Evolutionary conservation across 2,329 filamentous ascomycete species (phyloP).

Genomic region (Drechmeria coniospora): DNA sequence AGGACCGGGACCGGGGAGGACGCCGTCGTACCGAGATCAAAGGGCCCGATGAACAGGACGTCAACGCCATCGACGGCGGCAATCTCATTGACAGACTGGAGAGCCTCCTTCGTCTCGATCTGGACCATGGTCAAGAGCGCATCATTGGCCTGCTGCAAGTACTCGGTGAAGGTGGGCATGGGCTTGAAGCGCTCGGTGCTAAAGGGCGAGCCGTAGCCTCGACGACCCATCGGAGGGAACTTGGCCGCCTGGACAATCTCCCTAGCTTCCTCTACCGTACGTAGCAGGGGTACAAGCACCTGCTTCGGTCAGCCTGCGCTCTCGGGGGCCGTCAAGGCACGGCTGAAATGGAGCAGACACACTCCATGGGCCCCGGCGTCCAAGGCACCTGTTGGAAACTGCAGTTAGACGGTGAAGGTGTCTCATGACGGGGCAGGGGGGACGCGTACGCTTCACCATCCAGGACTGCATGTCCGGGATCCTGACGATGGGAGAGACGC

Average conservation of each 20-base stretch:
- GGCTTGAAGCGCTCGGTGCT: conserved; percentile 26
- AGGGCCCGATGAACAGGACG: conserved; percentile 49
- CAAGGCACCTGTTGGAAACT: conserved; percentile 21
- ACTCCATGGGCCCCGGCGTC: conserved; percentile 34
- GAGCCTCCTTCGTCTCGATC: conserved; percentile 49
- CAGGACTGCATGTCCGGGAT: conserved; percentile 35
- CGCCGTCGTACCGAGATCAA: conserved; percentile 36
- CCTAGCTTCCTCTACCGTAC: conserved; percentile 27
- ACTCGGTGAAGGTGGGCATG: conserved; percentile 28
- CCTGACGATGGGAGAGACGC: conserved; percentile 28
- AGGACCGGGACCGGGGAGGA: too few species aligned
- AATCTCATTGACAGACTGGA: conserved; percentile 46
- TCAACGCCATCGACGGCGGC: conserved; percentile 44
- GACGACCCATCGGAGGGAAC: conserved; percentile 32
- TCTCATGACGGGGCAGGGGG: background rate
- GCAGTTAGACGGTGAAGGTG: conserved; percentile 1
- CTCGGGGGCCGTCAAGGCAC: background rate
- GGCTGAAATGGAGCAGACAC: conserved; percentile 13
- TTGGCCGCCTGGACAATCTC: conserved; percentile 31
- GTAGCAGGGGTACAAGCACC: conserved; percentile 30
- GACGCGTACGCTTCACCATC: conserved; percentile 26
- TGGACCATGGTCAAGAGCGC: conserved; percentile 48
- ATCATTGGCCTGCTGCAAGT: conserved; percentile 34
- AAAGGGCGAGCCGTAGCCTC: conserved; percentile 35
- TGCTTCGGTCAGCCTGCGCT: conserved; percentile 7